Conservation (phyloP, 805 yeast genomes). For the Yamadazyma nakazawae region DNA sequence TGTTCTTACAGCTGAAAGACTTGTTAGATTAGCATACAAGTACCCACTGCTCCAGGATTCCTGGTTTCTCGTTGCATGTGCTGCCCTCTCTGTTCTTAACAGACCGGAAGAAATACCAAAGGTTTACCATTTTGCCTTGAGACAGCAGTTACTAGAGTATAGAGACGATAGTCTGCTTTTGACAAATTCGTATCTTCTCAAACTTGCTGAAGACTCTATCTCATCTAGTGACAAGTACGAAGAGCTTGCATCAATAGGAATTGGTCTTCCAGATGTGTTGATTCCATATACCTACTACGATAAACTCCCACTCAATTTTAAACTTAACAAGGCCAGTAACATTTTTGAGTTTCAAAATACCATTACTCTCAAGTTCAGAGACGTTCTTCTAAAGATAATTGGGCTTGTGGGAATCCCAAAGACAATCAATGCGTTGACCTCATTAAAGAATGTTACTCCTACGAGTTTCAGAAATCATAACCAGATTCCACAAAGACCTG, state of each 20-base stretch:
- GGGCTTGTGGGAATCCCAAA: conserved; percentile 85
- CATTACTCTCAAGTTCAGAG: conserved; percentile 60
- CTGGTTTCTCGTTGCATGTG: conserved; percentile 82
- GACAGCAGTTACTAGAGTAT: conserved; percentile 40
- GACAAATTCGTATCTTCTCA: conserved; percentile 30
- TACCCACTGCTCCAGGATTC: conserved; percentile 52
- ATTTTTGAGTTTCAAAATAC: conserved; percentile 31
- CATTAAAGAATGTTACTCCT: conserved; percentile 66
- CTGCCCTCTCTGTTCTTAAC: conserved; percentile 77
- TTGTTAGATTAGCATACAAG: conserved; percentile 48
- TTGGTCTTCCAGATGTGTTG: conserved; percentile 39
- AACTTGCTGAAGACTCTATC: conserved; percentile 40
- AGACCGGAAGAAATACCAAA: conserved; percentile 77
- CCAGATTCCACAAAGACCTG: conserved; percentile 25
- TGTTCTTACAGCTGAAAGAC: conserved; percentile 47
- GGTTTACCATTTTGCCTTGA: conserved; percentile 65
- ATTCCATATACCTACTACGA: conserved; percentile 38
- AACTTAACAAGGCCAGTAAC: conserved; percentile 31
- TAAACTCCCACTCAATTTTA: conserved; percentile 36
- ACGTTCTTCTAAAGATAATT: conserved; percentile 71
- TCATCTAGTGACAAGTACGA: conserved; percentile 34
- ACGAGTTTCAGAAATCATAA: conserved; percentile 23
- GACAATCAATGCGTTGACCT: conserved; percentile 73
- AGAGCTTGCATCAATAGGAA: conserved; percentile 41
- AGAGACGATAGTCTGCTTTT: conserved; percentile 23